A percentile compares a stretch with the other conserved stretches of the same genome.
Evolutionary conservation across 2,329 filamentous ascomycete genomes (phyloP).

Genomic region (Amesomyces nigricolor): DNA sequence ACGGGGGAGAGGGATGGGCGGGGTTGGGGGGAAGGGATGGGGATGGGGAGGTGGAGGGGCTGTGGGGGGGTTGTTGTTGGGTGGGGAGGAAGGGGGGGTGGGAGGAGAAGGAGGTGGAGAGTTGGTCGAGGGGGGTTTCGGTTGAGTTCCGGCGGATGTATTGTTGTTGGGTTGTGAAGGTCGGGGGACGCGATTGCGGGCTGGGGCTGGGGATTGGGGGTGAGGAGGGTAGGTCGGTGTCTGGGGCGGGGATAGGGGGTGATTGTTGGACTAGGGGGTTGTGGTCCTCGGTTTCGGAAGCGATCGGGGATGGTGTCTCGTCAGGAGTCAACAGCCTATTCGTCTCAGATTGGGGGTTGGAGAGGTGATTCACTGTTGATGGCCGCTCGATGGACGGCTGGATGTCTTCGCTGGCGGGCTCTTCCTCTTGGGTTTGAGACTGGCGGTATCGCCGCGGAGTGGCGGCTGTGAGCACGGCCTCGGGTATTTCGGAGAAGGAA

Average conservation of each 20-base stretch:
- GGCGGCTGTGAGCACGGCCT: conserved; percentile 45
- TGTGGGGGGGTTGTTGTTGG: neutral
- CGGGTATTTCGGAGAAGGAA: conserved; percentile 53
- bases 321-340: conserved; percentile 49
- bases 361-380: conserved; percentile 27
- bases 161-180: conserved; percentile 12
- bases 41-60: conserved; percentile 23
- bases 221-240: conserved; percentile 32
- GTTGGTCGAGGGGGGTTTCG: conserved; percentile 26
- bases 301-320: conserved; percentile 41
- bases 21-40: conserved; percentile 25
- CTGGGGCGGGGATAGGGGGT: conserved; percentile 16
- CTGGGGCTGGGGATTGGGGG: conserved; percentile 28
- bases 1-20: conserved; percentile 51
- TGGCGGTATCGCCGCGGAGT: conserved; percentile 35
- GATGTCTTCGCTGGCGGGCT: conserved; percentile 14
- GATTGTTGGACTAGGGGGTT: conserved; percentile 2
- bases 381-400: conserved; percentile 30
- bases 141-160: conserved; percentile 24
- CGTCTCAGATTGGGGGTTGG: conserved; percentile 36
- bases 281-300: conserved; percentile 17
- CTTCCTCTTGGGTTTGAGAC: conserved; percentile 8
- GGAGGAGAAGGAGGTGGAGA: conserved; percentile 18
- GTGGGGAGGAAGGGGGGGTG: conserved; percentile 13
- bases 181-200: conserved; percentile 8